phyloP scores from a whole-genome alignment of 2,329 filamentous ascomycete genomes.

The Cladosporium sp. region DNA sequence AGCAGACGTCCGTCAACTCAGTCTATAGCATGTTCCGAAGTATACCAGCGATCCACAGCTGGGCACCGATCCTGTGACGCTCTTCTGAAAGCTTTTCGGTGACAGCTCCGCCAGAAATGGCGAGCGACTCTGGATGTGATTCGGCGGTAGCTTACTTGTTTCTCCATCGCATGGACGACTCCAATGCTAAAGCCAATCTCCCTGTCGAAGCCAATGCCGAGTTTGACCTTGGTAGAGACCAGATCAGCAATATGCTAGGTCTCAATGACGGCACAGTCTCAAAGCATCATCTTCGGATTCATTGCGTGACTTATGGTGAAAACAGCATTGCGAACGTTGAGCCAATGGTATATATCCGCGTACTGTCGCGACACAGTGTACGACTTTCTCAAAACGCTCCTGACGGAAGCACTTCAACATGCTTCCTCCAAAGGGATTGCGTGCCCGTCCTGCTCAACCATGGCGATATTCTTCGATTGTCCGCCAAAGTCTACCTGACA shows the following conservation, averaged over 20 bases:
- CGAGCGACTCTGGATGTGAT: neutral
- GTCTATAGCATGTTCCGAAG: slow-evolving; percentile 8
- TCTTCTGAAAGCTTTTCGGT: neutral
- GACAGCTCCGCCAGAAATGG: neutral
- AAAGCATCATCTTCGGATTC: slow-evolving; percentile 43
- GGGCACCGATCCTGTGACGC: slow-evolving; percentile 1
- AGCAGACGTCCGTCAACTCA: neutral
- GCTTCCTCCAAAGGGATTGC: neutral
- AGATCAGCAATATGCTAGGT: slow-evolving; percentile 21
- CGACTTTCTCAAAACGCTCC: neutral
- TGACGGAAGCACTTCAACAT: slow-evolving; percentile 8
- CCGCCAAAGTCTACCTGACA: slow-evolving; percentile 27
- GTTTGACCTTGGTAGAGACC: slow-evolving; percentile 28
- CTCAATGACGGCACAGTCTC: slow-evolving; percentile 37
- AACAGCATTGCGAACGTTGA: slow-evolving; percentile 30
- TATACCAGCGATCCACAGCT: slow-evolving; percentile 2
- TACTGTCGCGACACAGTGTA: slow-evolving; percentile 44
- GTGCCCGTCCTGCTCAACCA: slow-evolving; percentile 37
- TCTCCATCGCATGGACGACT: neutral
- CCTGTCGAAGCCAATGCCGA: slow-evolving; percentile 18
- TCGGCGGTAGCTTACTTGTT: slow-evolving; percentile 2
- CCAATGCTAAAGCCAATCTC: neutral
- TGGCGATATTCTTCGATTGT: slow-evolving; percentile 38
- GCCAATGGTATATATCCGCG: slow-evolving; percentile 46
- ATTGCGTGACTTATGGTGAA: slow-evolving; percentile 45